Evolutionary conservation across 202 grass and related monocot genomes (phyloP).

Genomic region (Carex sylvatica): DNA sequence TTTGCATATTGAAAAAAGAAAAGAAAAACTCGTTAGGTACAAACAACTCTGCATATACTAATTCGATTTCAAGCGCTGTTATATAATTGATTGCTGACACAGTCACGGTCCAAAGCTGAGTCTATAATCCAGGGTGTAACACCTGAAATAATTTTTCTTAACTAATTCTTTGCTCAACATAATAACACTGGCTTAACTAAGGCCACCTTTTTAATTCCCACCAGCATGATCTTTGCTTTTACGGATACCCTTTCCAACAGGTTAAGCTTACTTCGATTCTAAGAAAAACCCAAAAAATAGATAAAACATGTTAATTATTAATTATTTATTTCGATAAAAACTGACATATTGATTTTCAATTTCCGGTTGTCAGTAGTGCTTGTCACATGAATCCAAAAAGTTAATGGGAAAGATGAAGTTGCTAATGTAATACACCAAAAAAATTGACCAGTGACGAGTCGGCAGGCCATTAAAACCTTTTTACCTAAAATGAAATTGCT

Average conservation of each 20-base stretch:
- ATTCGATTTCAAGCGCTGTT: background rate
- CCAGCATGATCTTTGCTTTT: background rate
- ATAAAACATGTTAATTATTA: background rate
- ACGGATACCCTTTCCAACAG: background rate
- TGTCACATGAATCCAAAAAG: conserved; percentile 3
- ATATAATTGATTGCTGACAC: background rate
- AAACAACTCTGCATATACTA: background rate
- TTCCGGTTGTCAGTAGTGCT: background rate
- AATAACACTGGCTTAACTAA: background rate
- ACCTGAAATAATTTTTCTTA: background rate
- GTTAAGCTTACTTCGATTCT: background rate
- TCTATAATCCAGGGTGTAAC: background rate
- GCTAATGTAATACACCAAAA: background rate
- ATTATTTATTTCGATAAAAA: background rate
- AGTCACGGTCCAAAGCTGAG: background rate
- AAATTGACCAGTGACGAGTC: background rate
- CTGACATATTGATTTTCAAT: background rate
- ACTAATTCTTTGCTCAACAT: background rate
- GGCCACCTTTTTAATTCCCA: background rate
- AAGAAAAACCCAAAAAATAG: background rate
- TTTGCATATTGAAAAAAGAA: background rate
- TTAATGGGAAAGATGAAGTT: background rate
- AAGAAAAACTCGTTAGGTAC: background rate
- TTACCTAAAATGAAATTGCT: background rate
- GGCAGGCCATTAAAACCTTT: background rate